Base-by-base conservation (phyloP, 495 filamentous ascomycete genomes). In the Trichoderma gamsii region DNA sequence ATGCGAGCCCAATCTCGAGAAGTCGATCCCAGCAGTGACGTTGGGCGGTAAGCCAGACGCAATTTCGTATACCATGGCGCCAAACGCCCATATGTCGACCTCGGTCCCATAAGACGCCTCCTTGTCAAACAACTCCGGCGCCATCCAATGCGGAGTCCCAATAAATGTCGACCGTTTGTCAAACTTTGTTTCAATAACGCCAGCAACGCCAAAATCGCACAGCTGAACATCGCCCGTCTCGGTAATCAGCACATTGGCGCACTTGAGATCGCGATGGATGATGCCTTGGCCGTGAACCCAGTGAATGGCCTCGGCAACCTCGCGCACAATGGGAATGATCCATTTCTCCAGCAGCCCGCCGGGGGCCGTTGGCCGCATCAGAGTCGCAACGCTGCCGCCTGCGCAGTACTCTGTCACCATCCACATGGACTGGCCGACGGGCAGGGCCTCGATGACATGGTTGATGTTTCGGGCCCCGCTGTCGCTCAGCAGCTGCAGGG, bases 131-230 rank as follows among this genome's bases (percentile, higher is more conserved):
- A 96, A 84, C 74, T 99, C 95, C 0, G 92, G 95, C 0, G 95
- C 90, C 93, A 98, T 97, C 92, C 94, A 99, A 78, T 97, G 87
- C 18, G 91, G 91, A 7, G 95, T 98, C 12, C 95, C 95, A 59
- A 99, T 91, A 76, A 97, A 92, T 0, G 95, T 99, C 3, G 89
- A 90, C 35, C 95, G 82, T 77, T 97, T 99, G 72, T 95, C 90
- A 52, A 87, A 74, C 68, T 90, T 90, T 13, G 86, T 90, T 71
- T 97, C 92, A 51, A 97, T 82, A 67, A 96, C 83, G 63, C 91
- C 94, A 25, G 94, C 91, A 66, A 99, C 92, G 67, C 95, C 95
- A 76, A 98, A 99, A 74, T 99, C 95, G 74, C 95, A 97, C 29
- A 99, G 86, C 73, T 98, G 91, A 13, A 98, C 83, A 25, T 84